These are phyloP conservation scores for Symbiodinium natans DNA, from an alignment of 73 alveolate genomes.

Conservation along the genomic window DNA sequence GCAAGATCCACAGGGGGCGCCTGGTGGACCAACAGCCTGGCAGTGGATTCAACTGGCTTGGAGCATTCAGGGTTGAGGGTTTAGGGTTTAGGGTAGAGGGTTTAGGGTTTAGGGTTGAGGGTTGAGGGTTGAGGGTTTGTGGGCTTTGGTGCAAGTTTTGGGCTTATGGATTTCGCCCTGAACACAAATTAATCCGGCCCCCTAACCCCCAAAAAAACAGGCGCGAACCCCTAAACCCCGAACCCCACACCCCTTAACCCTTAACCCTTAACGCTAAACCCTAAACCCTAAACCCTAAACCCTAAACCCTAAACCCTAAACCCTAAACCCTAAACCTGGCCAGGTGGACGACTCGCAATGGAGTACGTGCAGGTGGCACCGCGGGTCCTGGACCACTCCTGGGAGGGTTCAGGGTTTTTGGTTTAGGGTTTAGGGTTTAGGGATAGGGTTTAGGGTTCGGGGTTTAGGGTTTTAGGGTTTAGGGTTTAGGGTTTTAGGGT, in stretches of 20 bases:
- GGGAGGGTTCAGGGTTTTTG: background rate
- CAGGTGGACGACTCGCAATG: background rate
- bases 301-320: background rate
- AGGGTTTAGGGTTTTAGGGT: too few relatives aligned
- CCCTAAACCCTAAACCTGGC: background rate
- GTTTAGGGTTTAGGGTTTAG: too few relatives aligned
- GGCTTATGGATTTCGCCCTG: too few relatives aligned
- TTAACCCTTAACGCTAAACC: too few relatives aligned
- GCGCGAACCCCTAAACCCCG: background rate
- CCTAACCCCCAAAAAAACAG: too few relatives aligned
- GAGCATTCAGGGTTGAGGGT: background rate
- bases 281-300: background rate
- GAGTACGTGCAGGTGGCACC: background rate
- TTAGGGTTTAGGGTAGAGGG: background rate
- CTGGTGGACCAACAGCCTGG: background rate
- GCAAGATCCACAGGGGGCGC: background rate
- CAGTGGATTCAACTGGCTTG: too few relatives aligned
- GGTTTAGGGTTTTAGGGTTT: too few relatives aligned
- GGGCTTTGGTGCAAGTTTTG: too few relatives aligned
- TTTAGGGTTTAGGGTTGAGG: background rate
- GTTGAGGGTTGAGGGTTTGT: too few relatives aligned
- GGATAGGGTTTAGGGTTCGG: too few relatives aligned
- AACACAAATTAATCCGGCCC: too few relatives aligned
- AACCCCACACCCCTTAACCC: background rate
- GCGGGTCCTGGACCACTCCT: background rate